Percentiles rank a stretch among this genome's conserved stretches.
phyloP scores from a whole-genome alignment of 108 stramenopile genomes.

The Discostella stelligeroides region DNA sequence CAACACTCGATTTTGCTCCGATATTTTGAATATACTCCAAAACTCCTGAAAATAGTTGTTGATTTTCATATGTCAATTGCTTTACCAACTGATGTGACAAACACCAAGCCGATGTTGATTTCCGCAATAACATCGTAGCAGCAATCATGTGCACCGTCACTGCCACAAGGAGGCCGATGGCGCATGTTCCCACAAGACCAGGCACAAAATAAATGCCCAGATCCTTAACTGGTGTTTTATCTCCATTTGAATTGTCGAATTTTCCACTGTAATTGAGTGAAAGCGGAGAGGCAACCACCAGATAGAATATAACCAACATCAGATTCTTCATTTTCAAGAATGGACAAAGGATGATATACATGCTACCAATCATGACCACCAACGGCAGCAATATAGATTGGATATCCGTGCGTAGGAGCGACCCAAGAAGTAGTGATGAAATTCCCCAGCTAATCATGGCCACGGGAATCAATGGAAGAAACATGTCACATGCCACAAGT shows the following conservation, averaged over 20 bases:
- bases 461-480: slow-evolving; percentile 27
- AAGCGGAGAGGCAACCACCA: slow-evolving; percentile 26
- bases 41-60: slow-evolving; percentile 22
- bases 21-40: slow-evolving; percentile 26
- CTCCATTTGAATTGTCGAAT: neutral
- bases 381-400: slow-evolving; percentile 28
- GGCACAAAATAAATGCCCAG: slow-evolving; percentile 29
- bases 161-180: slow-evolving; percentile 39
- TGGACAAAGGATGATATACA: slow-evolving; percentile 23
- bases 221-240: neutral
- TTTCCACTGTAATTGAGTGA: slow-evolving; percentile 16
- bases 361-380: slow-evolving; percentile 4
- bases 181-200: slow-evolving; percentile 27
- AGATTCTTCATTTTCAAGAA: slow-evolving; percentile 34
- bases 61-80: slow-evolving; percentile 25
- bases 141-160: slow-evolving; percentile 31
- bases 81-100: slow-evolving; percentile 18
- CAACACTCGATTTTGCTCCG: slow-evolving; percentile 22
- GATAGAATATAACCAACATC: slow-evolving; percentile 27
- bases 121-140: slow-evolving; percentile 1
- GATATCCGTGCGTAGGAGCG: neutral
- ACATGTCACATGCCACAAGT: slow-evolving; percentile 18
- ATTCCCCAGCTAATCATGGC: slow-evolving; percentile 34
- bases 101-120: slow-evolving; percentile 33
- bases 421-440: slow-evolving; percentile 9